These are phyloP conservation scores for Sonneratia alba DNA, from an alignment of 345 rosid species.

Conservation along the genomic window DNA sequence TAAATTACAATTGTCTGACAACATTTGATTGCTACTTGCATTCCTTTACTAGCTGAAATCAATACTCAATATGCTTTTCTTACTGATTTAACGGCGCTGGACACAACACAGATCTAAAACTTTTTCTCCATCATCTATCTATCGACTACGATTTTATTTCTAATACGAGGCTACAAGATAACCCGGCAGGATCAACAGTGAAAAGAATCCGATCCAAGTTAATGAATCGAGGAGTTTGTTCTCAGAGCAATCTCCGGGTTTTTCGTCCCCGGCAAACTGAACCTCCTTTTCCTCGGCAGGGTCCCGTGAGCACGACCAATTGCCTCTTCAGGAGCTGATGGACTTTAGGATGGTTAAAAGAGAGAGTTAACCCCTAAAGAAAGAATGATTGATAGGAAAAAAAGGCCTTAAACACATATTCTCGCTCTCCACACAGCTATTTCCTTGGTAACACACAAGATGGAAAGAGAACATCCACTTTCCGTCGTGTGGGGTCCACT, in stretches of 20 bases:
- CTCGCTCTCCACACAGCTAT: neutral
- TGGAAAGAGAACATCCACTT: neutral
- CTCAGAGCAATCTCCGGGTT: too few species aligned
- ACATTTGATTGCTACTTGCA: neutral
- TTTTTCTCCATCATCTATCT: neutral
- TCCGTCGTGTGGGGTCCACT: neutral
- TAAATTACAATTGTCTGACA: neutral
- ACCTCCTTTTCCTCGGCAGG: neutral
- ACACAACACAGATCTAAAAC: neutral
- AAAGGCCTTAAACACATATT: neutral
- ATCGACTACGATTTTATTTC: too few species aligned
- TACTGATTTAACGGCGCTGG: too few species aligned
- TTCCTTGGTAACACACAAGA: neutral
- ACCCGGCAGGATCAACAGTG: too few species aligned
- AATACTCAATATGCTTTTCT: too few species aligned
- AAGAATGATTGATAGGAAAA: constrained; percentile 1
- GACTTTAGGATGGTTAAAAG: constrained; percentile 33
- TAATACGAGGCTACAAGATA: too few species aligned
- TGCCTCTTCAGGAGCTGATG: constrained; percentile 27
- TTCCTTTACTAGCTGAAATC: too few species aligned
- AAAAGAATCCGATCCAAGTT: too few species aligned
- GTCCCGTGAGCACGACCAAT: constrained; percentile 14
- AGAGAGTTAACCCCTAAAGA: constrained; percentile 29
- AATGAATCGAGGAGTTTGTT: too few species aligned
- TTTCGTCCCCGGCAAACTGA: constrained; percentile 34